Percentiles rank a stretch among this genome's conserved stretches.
phyloP scores from a whole-genome alignment of 108 stramenopile species.

The Nannochloropsis oceanica region DNA sequence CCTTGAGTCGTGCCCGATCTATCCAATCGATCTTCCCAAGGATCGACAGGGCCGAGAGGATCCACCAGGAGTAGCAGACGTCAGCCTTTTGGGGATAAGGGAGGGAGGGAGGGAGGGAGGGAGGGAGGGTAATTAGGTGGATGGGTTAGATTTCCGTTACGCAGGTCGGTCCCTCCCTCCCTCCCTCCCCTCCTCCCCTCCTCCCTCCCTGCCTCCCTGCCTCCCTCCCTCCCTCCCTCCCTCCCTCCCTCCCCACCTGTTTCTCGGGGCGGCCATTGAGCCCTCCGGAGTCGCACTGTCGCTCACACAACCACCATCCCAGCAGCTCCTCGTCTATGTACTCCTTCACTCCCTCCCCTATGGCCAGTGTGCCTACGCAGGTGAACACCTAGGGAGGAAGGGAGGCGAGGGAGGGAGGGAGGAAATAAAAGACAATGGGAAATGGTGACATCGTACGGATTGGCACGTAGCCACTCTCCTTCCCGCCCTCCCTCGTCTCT shows the following conservation, averaged over 20 bases:
- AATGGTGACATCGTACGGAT: neutral
- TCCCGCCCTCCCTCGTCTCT: neutral
- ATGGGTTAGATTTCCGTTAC: too few species aligned
- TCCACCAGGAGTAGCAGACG: conserved; percentile 99
- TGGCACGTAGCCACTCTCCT: neutral
- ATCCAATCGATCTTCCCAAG: conserved; percentile 80
- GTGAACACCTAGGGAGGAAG: conserved; percentile 52
- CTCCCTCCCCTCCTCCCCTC: neutral
- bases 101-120: too few species aligned
- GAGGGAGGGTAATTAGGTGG: too few species aligned
- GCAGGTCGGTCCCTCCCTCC: neutral
- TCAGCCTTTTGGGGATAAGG: too few species aligned
- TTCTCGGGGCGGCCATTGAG: conserved; percentile 94
- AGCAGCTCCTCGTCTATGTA: too few species aligned
- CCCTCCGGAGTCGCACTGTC: conserved; percentile 92
- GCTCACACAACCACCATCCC: conserved; percentile 98
- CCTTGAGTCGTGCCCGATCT: conserved; percentile 49
- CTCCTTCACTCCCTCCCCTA: conserved; percentile 60
- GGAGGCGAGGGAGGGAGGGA: neutral
- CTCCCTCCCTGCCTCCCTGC: neutral
- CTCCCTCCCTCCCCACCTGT: conserved; percentile 33
- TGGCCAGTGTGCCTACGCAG: conserved; percentile 85
- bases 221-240: neutral
- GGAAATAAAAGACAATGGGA: neutral
- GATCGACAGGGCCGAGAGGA: conserved; percentile 70